Base-by-base conservation (phyloP, 2,329 filamentous ascomycete species). In the Monilinia laxa region DNA sequence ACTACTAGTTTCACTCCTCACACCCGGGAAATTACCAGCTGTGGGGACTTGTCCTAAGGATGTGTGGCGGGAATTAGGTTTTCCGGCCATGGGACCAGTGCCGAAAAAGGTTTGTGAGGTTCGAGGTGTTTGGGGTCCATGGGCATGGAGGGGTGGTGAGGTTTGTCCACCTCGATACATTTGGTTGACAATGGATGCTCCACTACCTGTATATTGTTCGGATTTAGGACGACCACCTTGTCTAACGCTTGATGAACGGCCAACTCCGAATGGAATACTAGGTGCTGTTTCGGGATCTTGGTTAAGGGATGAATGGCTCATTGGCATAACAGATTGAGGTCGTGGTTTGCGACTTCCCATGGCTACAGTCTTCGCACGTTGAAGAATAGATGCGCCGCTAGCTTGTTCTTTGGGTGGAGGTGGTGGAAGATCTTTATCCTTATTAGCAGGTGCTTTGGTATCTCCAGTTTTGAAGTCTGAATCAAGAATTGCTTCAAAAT, bases 401-500 rank as follows among this genome's bases (percentile, higher is more conserved):
- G 75, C 76, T 71, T 76, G 68, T 63, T 79, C 75, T 82, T 84
- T 87, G 74, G 79, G 81, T 25, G 83, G 80, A 0, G 90, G 90
- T 0, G 91, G 87, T 0, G 92, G 88, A 1, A 96, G 85, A n/a
- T 95, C 93, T 78, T 97, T 97, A 78, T 95, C 89, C 49, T 82
- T 70, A 38, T 74, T 74, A 20, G 65, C 74, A 45, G 45, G 58
- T 25, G 55, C 57, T 38, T 65, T 65, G 11, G 25, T 14, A 52
- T 59, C 64, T 67, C 70, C 70, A 14, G 74, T 78, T 76, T 87
- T 87, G 70, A 82, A 80, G 66, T 89, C 86, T 62, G 86, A 86
- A 76, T 96, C 92, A 52, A 97, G 83, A 68, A 98, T 96, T 69
- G 92, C 88, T 80, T 99, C 94, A 72, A 97, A 98, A 72, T 96